phyloP scores from a whole-genome alignment of 2,329 filamentous ascomycete species.

The Nemania serpens region DNA sequence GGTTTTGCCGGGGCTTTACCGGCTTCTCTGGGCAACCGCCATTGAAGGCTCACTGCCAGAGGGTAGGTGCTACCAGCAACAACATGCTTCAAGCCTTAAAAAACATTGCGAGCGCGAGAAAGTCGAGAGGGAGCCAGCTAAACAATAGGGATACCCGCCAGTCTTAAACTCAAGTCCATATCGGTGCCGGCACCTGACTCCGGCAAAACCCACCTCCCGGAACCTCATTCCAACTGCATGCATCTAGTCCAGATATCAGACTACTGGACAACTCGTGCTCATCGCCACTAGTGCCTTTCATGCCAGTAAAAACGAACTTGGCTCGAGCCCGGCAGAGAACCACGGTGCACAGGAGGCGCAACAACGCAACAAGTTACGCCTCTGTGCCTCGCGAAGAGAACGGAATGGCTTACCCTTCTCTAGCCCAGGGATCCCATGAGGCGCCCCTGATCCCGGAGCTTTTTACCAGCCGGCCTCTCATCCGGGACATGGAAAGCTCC shows the following conservation, averaged over 20 bases:
- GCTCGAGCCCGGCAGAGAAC: constrained; percentile 39
- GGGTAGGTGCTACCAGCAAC: constrained; percentile 5
- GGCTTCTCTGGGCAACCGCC: neutral
- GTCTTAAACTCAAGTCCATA: neutral
- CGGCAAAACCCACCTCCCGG: neutral
- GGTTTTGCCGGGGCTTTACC: constrained; percentile 23
- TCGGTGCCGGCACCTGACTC: neutral
- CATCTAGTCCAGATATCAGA: constrained; percentile 13
- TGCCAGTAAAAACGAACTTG: constrained; percentile 42
- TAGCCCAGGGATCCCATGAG: constrained; percentile 23
- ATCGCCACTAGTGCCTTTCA: constrained; percentile 25
- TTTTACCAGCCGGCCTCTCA: constrained; percentile 62
- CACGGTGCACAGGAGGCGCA: constrained; percentile 29
- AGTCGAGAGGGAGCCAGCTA: neutral
- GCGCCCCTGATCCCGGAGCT: constrained; percentile 54
- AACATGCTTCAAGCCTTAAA: neutral
- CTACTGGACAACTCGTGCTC: neutral
- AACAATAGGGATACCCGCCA: neutral
- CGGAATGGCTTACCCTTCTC: constrained; percentile 21
- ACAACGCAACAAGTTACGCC: constrained; percentile 20
- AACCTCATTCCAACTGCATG: constrained; percentile 24
- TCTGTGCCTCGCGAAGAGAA: constrained; percentile 1
- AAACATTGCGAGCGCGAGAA: neutral
- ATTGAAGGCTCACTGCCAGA: neutral
- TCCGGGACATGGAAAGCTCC: constrained; percentile 70